phyloP scores from a whole-genome alignment of 805 yeast genomes.

The Saturnispora ahearnii region DNA sequence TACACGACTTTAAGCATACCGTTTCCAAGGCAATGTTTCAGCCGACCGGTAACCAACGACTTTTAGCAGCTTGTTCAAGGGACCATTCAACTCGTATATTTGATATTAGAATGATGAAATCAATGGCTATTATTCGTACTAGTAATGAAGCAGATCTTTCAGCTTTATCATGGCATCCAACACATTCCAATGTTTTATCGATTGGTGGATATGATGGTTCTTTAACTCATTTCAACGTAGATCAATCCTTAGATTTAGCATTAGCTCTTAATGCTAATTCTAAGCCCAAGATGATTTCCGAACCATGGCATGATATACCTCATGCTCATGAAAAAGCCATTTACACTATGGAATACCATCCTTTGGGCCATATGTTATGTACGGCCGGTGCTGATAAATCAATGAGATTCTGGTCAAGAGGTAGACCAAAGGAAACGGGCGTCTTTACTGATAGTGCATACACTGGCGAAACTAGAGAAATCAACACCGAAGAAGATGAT shows the following conservation, averaged over 20 bases:
- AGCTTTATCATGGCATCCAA: constrained; percentile 87
- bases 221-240: constrained; percentile 65
- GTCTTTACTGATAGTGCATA: constrained; percentile 78
- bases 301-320: constrained; percentile 52
- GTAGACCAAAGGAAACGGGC: constrained; percentile 81
- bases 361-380: constrained; percentile 82
- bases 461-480: constrained; percentile 35
- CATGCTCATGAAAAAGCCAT: constrained; percentile 92
- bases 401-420: constrained; percentile 89
- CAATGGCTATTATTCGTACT: constrained; percentile 62
- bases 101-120: constrained; percentile 80
- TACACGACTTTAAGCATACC: constrained; percentile 91
- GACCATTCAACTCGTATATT: constrained; percentile 84
- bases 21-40: constrained; percentile 83
- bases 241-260: constrained; percentile 33
- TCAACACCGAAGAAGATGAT: constrained; percentile 6
- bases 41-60: constrained; percentile 52
- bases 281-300: constrained; percentile 1
- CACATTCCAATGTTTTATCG: constrained; percentile 68
- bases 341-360: constrained; percentile 85
- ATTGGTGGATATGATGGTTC: constrained; percentile 90
- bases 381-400: constrained; percentile 93
- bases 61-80: constrained; percentile 79
- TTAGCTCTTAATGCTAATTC: not conserved
- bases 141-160: constrained; percentile 71